phyloP scores from a whole-genome alignment of 2,329 filamentous ascomycete species.

The Penicillium sp. region DNA sequence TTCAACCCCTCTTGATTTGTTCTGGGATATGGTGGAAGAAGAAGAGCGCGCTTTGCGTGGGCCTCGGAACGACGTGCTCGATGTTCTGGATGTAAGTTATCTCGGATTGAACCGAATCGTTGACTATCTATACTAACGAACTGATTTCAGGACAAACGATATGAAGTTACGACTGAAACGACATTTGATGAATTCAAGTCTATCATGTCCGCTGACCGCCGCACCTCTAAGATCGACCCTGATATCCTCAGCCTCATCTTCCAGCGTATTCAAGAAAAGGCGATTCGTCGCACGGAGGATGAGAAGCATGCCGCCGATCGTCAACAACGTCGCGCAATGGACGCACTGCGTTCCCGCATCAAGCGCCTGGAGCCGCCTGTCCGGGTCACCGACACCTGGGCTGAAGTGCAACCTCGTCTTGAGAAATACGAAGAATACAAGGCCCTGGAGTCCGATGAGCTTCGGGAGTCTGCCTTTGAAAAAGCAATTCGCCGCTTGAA shows the following conservation, averaged over 20 bases:
- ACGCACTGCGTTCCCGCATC: slow-evolving; percentile 78
- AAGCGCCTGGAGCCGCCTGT: slow-evolving; percentile 89
- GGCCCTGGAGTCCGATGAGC: slow-evolving; percentile 76
- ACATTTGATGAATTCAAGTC: slow-evolving; percentile 83
- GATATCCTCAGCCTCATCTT: slow-evolving; percentile 80
- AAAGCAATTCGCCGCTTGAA: slow-evolving; percentile 87
- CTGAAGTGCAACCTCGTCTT: slow-evolving; percentile 77
- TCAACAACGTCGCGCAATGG: slow-evolving; percentile 78
- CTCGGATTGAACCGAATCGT: not conserved
- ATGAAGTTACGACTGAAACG: slow-evolving; percentile 83
- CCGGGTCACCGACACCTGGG: slow-evolving; percentile 75
- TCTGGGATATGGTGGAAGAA: slow-evolving; percentile 94
- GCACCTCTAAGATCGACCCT: slow-evolving; percentile 80
- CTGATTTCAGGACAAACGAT: slow-evolving; percentile 71
- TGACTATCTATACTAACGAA: slow-evolving; percentile 35
- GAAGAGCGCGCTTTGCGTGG: slow-evolving; percentile 83
- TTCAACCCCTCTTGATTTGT: slow-evolving; percentile 83
- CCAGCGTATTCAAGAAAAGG: slow-evolving; percentile 83
- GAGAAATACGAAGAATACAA: slow-evolving; percentile 81
- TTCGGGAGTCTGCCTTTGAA: slow-evolving; percentile 80
- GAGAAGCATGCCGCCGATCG: slow-evolving; percentile 79
- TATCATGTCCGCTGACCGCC: slow-evolving; percentile 79
- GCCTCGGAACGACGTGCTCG: slow-evolving; percentile 77
- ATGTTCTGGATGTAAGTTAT: slow-evolving; percentile 76
- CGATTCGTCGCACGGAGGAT: slow-evolving; percentile 75